A percentile compares a stretch with the other conserved stretches of the same genome.
Evolutionary conservation across 192 early-diverging fungal species (phyloP).

Genomic region (Coemansia sp.): DNA sequence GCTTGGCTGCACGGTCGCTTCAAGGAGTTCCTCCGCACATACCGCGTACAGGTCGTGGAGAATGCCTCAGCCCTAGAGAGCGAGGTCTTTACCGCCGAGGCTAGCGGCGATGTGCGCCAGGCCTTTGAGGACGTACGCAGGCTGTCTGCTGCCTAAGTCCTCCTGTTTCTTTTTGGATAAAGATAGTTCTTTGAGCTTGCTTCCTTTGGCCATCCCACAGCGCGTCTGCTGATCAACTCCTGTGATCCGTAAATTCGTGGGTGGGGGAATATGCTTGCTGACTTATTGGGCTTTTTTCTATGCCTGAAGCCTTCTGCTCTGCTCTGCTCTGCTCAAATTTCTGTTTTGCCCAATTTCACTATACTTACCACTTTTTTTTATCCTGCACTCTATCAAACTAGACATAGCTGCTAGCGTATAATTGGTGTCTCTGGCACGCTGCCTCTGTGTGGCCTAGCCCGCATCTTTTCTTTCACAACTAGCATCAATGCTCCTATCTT

Average conservation of each 20-base stretch:
- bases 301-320: not conserved
- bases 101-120: constrained; percentile 35
- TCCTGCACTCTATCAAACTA: not conserved
- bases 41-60: constrained; percentile 52
- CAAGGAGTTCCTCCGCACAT: constrained; percentile 60
- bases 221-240: not conserved
- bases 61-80: constrained; percentile 49
- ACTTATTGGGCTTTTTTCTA: not conserved
- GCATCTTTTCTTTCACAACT: not conserved
- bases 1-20: constrained; percentile 66
- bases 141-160: constrained; percentile 4
- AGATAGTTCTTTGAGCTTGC: not conserved
- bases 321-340: not conserved
- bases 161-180: not conserved
- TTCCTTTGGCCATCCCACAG: not conserved
- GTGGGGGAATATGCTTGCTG: not conserved
- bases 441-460: not conserved
- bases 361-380: not conserved
- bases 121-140: constrained; percentile 27
- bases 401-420: not conserved
- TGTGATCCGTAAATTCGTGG: not conserved
- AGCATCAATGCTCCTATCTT: constrained; percentile 7
- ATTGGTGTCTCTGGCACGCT: not conserved
- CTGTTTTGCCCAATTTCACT: not conserved
- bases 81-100: constrained; percentile 50